Evolutionary conservation across 345 rosid genomes (phyloP), one percentile per base, ranked within the genome.

Genomic region (Eucalyptus microcorys): DNA sequence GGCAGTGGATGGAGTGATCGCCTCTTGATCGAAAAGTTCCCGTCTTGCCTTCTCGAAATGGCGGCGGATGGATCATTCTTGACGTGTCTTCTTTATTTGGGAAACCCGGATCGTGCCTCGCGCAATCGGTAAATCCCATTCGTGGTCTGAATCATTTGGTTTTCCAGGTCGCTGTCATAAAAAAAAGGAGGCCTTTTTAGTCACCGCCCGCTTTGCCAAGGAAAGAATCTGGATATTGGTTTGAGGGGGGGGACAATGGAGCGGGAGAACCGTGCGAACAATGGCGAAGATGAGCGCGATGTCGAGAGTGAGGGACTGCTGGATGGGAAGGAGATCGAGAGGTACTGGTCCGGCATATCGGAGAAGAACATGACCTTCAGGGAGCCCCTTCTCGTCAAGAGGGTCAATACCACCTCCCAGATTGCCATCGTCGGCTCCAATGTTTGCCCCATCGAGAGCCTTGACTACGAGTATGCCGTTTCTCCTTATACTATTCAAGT

Each of bases 371-470:
- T 81, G 87, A 50, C 64, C 30, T 89, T 71, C 81, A 91, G 81
- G 45, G 92, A 92, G 84, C 96, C 96, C 4, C 92, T 95, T n/a
- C 88, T 95, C 57, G 49, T 64, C 86, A 92, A 80, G 86, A 89
- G 94, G 89, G 52, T 14, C 86, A 94, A 93, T 83, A 91, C 93
- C 68, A 91, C 93, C 30, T 94, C 95, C 52, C 95, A 94, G 90
- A 90, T 94, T 85, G 94, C 95, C 40, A 90, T 93, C 26, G 90
- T 94, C 32, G 95, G 94, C 50, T 88, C 94, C 91, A 94, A 93
- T 42, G 87, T 89, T 48, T 93, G 93, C 76, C 87, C 93, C 81
- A 91, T 94, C 34, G 93, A 94, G 92, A 93, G 94, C 89, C 94
- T 94, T 40, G 94, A 94, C 89, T 92, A 94, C n/a, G 94, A 94